Evolutionary conservation across 495 filamentous ascomycete genomes (phyloP).

Genomic region (Jackrogersella minutella): DNA sequence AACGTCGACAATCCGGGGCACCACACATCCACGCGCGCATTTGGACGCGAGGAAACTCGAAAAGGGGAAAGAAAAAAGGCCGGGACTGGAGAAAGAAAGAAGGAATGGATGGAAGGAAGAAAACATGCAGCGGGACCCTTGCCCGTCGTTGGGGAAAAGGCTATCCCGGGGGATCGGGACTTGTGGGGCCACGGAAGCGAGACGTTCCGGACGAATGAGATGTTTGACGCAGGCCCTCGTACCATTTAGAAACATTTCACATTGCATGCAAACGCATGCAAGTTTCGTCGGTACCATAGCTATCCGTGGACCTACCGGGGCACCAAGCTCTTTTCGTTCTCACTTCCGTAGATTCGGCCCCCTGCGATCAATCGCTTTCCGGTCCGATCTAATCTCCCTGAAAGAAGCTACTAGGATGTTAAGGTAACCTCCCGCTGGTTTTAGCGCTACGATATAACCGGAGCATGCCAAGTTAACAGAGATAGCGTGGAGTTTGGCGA

Average conservation of each 20-base stretch:
- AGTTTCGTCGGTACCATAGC: slow-evolving; percentile 12
- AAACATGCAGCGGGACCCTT: slow-evolving; percentile 7
- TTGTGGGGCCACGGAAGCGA: slow-evolving; percentile 23
- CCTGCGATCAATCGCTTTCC: not conserved
- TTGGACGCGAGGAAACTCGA: not conserved
- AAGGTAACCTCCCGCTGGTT: not conserved
- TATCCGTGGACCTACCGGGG: slow-evolving; percentile 12
- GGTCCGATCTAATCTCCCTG: not conserved
- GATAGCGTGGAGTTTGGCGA: not conserved
- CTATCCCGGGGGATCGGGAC: slow-evolving; percentile 19
- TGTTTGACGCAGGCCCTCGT: not conserved
- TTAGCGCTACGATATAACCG: not conserved
- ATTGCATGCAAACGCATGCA: not conserved
- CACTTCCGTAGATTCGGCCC: not conserved
- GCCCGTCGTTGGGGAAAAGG: not conserved
- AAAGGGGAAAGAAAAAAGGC: not conserved
- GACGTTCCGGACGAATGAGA: slow-evolving; percentile 20
- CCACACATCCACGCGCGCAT: slow-evolving; percentile 1
- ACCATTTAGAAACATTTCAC: not conserved
- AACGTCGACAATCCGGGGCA: slow-evolving; percentile 23
- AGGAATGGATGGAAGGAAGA: not conserved
- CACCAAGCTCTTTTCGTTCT: not conserved
- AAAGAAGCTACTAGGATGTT: not conserved
- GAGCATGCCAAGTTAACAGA: not conserved
- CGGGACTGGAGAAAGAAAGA: not conserved